phyloP scores from a whole-genome alignment of 257 asterid genomes.

The Capsicum rhomboideum region DNA sequence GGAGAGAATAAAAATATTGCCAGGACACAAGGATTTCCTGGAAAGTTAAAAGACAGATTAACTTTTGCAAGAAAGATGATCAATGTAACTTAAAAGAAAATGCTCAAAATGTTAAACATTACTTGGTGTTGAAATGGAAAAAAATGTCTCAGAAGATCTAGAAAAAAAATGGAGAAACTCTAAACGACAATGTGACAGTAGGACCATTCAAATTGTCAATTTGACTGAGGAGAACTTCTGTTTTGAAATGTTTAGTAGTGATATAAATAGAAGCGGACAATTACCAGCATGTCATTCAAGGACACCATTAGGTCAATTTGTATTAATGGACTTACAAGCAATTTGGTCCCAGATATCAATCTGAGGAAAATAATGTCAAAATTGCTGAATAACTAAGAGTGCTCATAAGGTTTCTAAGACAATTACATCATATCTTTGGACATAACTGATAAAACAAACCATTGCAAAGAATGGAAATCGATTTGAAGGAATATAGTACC shows the following conservation, averaged over 20 bases:
- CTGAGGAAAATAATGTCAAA: background rate
- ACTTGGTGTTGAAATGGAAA: background rate
- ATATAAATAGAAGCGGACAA: background rate
- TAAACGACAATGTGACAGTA: background rate
- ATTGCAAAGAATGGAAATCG: background rate
- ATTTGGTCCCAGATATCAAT: background rate
- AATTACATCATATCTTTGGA: background rate
- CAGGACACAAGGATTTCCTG: conserved; percentile 89
- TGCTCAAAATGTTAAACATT: background rate
- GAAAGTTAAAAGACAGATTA: conserved; percentile 3
- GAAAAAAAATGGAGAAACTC: background rate
- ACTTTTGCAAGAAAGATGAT: background rate
- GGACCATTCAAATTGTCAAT: background rate
- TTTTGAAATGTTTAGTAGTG: background rate
- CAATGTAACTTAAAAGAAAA: background rate
- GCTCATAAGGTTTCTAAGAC: background rate
- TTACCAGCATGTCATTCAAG: background rate
- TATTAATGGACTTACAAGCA: background rate
- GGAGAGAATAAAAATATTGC: conserved; percentile 73
- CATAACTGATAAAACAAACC: background rate
- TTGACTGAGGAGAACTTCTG: background rate
- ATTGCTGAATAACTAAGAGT: background rate
- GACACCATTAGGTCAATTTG: background rate
- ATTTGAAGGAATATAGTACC: conserved; percentile 36
- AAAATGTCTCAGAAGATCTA: background rate